Percentiles rank a stretch among this genome's conserved stretches.
Evolutionary conservation across 164 flowering plant species (phyloP).

Genomic region (Stephania cephalantha): DNA sequence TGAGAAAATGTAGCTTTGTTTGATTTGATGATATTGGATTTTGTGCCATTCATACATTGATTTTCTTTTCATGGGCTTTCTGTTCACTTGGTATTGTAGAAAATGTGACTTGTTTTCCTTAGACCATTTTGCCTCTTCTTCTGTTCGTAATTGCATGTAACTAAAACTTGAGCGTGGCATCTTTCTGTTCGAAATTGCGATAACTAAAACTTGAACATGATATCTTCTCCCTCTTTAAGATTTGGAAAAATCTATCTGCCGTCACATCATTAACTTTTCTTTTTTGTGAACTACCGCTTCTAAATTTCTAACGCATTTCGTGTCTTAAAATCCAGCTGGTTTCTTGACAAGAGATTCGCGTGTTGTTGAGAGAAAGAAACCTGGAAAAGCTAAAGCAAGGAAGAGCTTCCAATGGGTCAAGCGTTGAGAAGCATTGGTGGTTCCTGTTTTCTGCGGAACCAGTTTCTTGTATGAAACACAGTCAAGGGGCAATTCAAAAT

Average conservation of each 20-base stretch:
- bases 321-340: conserved; percentile 47
- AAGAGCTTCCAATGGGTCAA: conserved; percentile 99
- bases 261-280: not conserved
- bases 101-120: not conserved
- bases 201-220: not conserved
- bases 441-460: not conserved
- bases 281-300: not conserved
- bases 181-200: not conserved
- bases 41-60: not conserved
- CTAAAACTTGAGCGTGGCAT: not conserved
- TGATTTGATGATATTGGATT: not conserved
- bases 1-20: not conserved
- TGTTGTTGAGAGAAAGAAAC: conserved; percentile 95
- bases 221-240: too few species aligned
- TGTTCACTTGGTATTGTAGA: not conserved
- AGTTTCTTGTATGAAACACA: conserved; percentile 18
- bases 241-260: not conserved
- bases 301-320: not conserved
- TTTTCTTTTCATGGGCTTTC: not conserved
- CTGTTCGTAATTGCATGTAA: not conserved
- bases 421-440: conserved; percentile 44
- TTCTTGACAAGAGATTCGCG: conserved; percentile 90
- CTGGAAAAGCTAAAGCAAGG: conserved; percentile 97
- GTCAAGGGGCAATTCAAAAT: not conserved
- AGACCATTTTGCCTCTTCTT: not conserved